These are phyloP conservation scores for Amanita jacksonii DNA, from an alignment of 768 basidiomycete species.

Conservation along the genomic window DNA sequence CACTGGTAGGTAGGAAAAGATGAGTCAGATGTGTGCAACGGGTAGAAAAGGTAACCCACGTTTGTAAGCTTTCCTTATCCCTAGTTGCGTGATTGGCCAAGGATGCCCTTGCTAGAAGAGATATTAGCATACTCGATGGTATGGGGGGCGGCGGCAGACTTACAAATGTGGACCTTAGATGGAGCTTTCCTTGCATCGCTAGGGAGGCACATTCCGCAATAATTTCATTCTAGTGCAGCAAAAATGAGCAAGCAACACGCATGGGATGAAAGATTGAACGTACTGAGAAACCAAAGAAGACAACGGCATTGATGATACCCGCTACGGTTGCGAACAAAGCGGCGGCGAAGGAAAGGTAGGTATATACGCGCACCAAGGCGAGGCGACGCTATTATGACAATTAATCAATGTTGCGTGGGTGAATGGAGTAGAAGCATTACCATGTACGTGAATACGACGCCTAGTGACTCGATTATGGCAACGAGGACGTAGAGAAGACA, in stretches of 20 bases:
- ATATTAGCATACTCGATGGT: background rate
- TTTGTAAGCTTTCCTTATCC: conserved; percentile 21
- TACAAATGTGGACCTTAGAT: conserved; percentile 30
- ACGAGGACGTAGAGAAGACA: conserved; percentile 15
- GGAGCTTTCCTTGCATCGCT: conserved; percentile 22
- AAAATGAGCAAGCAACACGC: background rate
- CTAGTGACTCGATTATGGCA: conserved; percentile 2
- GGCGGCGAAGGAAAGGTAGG: conserved; percentile 22
- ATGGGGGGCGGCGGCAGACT: conserved; percentile 5
- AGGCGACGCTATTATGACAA: conserved; percentile 16
- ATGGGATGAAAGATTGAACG: conserved; percentile 11
- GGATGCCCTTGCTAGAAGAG: conserved; percentile 20
- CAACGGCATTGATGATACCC: conserved; percentile 24
- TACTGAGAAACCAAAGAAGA: conserved; percentile 31
- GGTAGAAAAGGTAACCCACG: conserved; percentile 18
- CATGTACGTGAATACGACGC: conserved; percentile 8
- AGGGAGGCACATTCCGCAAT: conserved; percentile 27
- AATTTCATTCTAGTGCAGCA: conserved; percentile 24
- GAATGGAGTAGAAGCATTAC: conserved; percentile 11
- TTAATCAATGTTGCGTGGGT: background rate
- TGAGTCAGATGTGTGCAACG: background rate
- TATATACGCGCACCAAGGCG: conserved; percentile 14
- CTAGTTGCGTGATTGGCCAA: conserved; percentile 21
- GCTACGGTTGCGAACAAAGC: conserved; percentile 26
- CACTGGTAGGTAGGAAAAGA: conserved; percentile 16